Conservation (phyloP, 331 rosid genomes). For the Arachis monticola region DNA sequence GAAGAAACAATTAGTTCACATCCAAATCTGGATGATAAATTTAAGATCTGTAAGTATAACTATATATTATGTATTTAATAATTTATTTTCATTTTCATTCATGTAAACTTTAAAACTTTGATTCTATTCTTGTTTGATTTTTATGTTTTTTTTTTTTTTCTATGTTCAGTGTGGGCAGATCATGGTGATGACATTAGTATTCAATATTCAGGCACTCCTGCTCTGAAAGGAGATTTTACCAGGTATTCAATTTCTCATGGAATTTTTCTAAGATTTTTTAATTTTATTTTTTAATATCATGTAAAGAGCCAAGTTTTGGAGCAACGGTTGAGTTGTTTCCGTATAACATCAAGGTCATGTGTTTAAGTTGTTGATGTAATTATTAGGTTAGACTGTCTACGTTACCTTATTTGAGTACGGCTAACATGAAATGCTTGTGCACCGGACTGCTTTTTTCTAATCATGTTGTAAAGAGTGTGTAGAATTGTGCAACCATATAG, state of each 20-base stretch:
- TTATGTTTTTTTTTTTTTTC: neutral
- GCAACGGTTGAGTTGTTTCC: too few relatives aligned
- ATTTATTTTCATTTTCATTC: constrained; percentile 7
- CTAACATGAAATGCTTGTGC: too few relatives aligned
- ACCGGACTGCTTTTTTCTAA: neutral
- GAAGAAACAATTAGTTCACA: constrained; percentile 82
- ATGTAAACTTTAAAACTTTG: neutral
- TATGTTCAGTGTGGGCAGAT: constrained; percentile 80
- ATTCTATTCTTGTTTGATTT: constrained; percentile 11
- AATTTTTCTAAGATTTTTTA: constrained; percentile 17
- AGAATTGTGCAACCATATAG: neutral
- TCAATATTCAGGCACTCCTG: constrained; percentile 89
- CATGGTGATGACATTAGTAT: constrained; percentile 87
- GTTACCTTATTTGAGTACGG: too few relatives aligned
- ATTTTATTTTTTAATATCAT: neutral
- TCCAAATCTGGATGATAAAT: constrained; percentile 76
- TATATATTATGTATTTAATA: neutral
- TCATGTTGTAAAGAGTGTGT: neutral
- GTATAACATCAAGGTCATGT: too few relatives aligned
- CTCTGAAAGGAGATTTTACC: constrained; percentile 86
- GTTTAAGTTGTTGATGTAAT: too few relatives aligned
- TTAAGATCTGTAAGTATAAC: constrained; percentile 63
- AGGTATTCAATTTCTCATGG: constrained; percentile 50
- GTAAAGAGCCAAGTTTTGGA: too few relatives aligned
- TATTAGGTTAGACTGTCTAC: too few relatives aligned